phyloP scores from a whole-genome alignment of 2,329 filamentous ascomycete genomes.

The Sporothrix curviconia region DNA sequence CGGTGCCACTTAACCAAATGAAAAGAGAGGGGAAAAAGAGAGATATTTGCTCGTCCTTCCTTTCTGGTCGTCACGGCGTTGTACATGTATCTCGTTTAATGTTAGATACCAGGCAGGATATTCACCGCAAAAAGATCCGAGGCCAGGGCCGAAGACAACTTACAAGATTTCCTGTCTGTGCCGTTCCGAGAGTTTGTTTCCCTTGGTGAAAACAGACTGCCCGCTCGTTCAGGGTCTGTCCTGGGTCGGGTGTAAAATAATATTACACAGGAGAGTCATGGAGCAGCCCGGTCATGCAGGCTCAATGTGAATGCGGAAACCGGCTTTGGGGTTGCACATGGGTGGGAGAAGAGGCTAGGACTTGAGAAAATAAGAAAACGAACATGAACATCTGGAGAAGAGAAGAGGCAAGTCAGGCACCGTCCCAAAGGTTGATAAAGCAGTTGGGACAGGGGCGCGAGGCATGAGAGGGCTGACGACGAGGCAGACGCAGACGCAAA shows the following conservation, averaged over 20 bases:
- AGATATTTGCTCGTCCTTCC: neutral
- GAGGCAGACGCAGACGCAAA: neutral
- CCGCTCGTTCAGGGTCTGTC: too few species aligned
- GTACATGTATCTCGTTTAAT: neutral
- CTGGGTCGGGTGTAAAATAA: neutral
- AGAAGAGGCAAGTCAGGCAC: neutral
- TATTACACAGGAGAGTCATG: neutral
- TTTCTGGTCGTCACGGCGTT: neutral
- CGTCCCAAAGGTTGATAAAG: neutral
- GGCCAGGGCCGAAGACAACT: too few species aligned
- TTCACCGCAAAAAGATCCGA: too few species aligned
- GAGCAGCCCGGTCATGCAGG: neutral
- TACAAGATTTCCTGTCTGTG: neutral
- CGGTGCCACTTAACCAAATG: neutral
- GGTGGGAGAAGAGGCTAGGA: neutral
- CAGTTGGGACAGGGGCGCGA: neutral
- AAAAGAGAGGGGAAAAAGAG: neutral
- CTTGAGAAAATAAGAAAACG: neutral
- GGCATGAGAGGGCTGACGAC: neutral
- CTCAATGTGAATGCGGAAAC: neutral
- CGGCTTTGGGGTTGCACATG: neutral
- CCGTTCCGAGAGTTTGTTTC: neutral
- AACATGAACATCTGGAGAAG: neutral
- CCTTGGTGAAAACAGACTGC: too few species aligned
- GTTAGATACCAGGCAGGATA: neutral